Evolutionary conservation across 129 eudicot genomes (phyloP).

Genomic region (Oenanthe sinensis): DNA sequence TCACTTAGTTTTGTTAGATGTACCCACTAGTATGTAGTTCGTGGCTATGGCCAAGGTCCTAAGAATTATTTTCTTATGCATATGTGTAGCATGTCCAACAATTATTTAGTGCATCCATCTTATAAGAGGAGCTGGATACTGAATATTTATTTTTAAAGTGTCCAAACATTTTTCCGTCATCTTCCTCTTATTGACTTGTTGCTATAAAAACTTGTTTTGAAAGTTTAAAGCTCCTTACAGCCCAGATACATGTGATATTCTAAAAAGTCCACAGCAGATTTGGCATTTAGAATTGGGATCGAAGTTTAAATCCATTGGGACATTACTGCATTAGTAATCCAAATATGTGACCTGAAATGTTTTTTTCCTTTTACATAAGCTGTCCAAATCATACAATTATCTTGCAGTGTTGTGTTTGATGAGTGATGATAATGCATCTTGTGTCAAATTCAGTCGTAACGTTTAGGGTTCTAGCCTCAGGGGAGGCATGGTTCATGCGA

Average conservation of each 20-base stretch:
- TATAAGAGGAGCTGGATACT: background rate
- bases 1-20: background rate
- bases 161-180: background rate
- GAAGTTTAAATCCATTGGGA: background rate
- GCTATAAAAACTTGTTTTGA: background rate
- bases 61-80: background rate
- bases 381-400: background rate
- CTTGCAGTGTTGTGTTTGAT: background rate
- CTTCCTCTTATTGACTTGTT: background rate
- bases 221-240: background rate
- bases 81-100: background rate
- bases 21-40: background rate
- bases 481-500: background rate
- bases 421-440: background rate
- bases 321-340: background rate
- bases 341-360: background rate
- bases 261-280: background rate
- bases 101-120: background rate
- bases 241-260: background rate
- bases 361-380: background rate
- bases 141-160: background rate
- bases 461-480: background rate
- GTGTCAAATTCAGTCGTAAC: background rate
- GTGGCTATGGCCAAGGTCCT: background rate
- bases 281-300: background rate